A percentile compares a stretch with the other conserved stretches of the same genome.
Evolutionary conservation across 345 rosid genomes (phyloP).

Genomic region (Acer saccharum): DNA sequence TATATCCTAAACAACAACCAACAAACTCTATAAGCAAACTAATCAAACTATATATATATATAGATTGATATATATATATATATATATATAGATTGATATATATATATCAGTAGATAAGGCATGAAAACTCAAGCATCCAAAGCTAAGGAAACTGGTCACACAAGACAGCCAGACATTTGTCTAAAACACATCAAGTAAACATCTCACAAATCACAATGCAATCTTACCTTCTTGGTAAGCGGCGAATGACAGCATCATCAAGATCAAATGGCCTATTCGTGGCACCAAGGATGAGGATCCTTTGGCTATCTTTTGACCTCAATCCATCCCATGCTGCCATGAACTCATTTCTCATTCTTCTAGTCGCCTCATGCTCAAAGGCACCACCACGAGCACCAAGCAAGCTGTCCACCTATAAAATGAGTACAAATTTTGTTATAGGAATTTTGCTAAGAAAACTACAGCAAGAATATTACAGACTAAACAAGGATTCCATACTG

Average conservation of each 20-base stretch:
- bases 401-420: slow-evolving; percentile 84
- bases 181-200: neutral
- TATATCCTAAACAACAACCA: slow-evolving; percentile 60
- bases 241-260: slow-evolving; percentile 97
- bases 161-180: neutral
- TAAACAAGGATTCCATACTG: neutral
- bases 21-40: slow-evolving; percentile 23
- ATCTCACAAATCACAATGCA: neutral
- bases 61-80: too few species aligned
- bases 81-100: neutral
- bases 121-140: neutral
- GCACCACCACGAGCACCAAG: slow-evolving; percentile 99
- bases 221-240: slow-evolving; percentile 90
- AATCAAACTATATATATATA: neutral
- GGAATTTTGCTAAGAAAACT: neutral
- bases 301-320: slow-evolving; percentile 92
- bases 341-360: slow-evolving; percentile 99
- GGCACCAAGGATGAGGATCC: slow-evolving; percentile 96
- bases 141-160: neutral
- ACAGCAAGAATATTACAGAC: neutral
- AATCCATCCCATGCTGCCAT: slow-evolving; percentile 99
- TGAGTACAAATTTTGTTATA: slow-evolving; percentile 2
- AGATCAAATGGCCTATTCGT: slow-evolving; percentile 99
- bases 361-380: slow-evolving; percentile 92
- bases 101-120: neutral